Evolutionary conservation across 2,329 filamentous ascomycete genomes (phyloP).

Genomic region (Elsinoe necatrix): DNA sequence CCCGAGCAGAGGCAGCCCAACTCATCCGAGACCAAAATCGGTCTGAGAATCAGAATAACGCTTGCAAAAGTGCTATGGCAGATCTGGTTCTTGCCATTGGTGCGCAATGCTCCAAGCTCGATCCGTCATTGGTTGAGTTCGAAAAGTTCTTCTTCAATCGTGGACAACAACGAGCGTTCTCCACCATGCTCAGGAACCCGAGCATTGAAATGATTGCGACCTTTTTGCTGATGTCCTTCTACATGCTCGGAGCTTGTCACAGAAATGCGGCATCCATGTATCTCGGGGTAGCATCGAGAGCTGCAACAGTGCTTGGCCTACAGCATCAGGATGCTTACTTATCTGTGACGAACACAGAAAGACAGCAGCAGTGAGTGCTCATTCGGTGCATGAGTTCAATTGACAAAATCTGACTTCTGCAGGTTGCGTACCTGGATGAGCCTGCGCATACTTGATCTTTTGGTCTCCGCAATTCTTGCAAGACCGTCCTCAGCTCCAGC

Average conservation of each 20-base stretch:
- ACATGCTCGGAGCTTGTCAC: constrained; percentile 51
- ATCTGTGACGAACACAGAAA: constrained; percentile 18
- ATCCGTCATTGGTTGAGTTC: constrained; percentile 1
- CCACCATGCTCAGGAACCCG: constrained; percentile 46
- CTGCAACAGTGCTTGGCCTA: constrained; percentile 50
- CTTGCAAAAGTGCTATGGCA: constrained; percentile 27
- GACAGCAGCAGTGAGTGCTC: constrained; percentile 13
- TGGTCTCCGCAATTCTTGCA: constrained; percentile 43
- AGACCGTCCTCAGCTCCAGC: constrained; percentile 31
- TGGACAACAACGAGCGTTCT: constrained; percentile 42
- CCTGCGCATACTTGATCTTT: constrained; percentile 40
- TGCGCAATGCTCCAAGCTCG: constrained; percentile 37
- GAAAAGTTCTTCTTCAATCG: constrained; percentile 40
- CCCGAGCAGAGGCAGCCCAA: constrained; percentile 22
- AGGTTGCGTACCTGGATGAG: constrained; percentile 42
- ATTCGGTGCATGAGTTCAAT: neutral
- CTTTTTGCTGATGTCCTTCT: constrained; percentile 51
- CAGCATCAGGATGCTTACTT: constrained; percentile 31
- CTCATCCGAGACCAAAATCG: neutral
- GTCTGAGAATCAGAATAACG: constrained; percentile 18
- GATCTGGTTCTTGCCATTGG: constrained; percentile 47
- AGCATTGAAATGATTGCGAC: constrained; percentile 45
- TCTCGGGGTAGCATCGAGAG: constrained; percentile 49
- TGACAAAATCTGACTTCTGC: neutral
- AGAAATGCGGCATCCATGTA: constrained; percentile 57